Evolutionary conservation across 2,329 filamentous ascomycete species (phyloP).

Genomic region (Phialemoniopsis sp.): DNA sequence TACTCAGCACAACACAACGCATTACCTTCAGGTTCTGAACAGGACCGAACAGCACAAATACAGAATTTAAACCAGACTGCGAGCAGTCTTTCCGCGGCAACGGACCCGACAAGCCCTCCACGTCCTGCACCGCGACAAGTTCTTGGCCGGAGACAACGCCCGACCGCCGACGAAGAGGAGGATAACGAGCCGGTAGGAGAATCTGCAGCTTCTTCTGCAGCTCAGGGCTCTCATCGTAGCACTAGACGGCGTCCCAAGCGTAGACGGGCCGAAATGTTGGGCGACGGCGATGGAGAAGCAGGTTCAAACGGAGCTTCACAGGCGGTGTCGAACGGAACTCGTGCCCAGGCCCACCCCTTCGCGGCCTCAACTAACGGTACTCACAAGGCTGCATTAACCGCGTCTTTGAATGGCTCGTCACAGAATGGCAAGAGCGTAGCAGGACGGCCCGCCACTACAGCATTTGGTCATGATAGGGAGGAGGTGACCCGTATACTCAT

Average conservation of each 20-base stretch:
- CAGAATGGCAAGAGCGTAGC: conserved; percentile 20
- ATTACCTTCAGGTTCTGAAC: conserved; percentile 12
- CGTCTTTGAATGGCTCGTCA: conserved; percentile 53
- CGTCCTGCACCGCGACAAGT: conserved; percentile 25
- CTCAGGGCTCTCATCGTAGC: conserved; percentile 3
- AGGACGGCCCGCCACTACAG: too few relatives aligned
- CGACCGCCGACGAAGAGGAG: conserved; percentile 30
- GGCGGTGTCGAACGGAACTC: conserved; percentile 51
- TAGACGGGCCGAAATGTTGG: conserved; percentile 58
- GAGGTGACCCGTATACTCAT: conserved; percentile 92
- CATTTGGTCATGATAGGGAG: conserved; percentile 79
- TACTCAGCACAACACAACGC: conserved; percentile 32
- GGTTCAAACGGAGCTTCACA: conserved; percentile 50
- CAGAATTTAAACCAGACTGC: conserved; percentile 10
- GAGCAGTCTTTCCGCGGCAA: conserved; percentile 8
- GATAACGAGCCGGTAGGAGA: conserved; percentile 13
- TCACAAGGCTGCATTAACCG: conserved; percentile 30
- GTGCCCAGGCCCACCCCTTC: conserved; percentile 34
- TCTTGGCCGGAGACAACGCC: conserved; percentile 53
- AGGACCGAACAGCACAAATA: conserved; percentile 6
- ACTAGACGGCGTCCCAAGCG: conserved; percentile 48
- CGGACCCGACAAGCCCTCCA: conserved; percentile 14
- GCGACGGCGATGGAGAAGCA: conserved; percentile 47
- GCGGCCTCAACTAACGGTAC: conserved; percentile 41
- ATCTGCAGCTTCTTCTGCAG: conserved; percentile 7